Evolutionary conservation across 2,329 filamentous ascomycete species (phyloP), one percentile per base, ranked within the genome.

Genomic region (Colletotrichum higginsianum): DNA sequence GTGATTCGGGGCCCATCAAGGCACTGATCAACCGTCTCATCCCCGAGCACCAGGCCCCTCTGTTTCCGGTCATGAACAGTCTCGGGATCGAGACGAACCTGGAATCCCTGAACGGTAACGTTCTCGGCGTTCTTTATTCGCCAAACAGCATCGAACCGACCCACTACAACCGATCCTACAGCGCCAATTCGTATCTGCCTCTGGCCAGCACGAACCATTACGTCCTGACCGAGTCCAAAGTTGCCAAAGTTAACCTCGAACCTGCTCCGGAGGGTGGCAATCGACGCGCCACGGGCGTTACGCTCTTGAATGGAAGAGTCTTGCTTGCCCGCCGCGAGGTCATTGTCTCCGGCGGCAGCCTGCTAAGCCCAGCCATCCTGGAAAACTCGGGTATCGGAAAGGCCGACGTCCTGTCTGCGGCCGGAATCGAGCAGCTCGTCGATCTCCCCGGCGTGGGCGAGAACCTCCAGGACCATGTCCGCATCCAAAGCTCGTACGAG

Each of bases 311-410:
- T 5, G 26, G 26, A 6, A 77, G 75, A 1, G 30, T 69, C 16
- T 72, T 80, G 47, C 21, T 18, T 8, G 80, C 79, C 15, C 72
- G 74, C 1, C 74, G 75, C 13, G 79, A 78, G 74, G 82, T 82
- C 3, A 83, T 77, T 1, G 76, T 84, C 7, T 78, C 77, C 0
- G 76, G 76, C 5, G 88, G 89, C 15, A 80, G 85, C 0, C 87
- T 87, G 77, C 86, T 89, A 30, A 87, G 86, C 1, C 88, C 88
- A 1, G 85, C 88, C 47, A 77, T 91, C 0, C 84, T 91, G 3
- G 88, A 89, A 75, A 83, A 89, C 1, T 87, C 84, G n/a, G 89
- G 89, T 26, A 82, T 91, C 26, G 89, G 89, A 2, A 85, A 85
- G 1, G 75, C 74, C 8, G 76, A 80, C 0, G 83, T 90, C 47